Evolutionary conservation across 1,139 yeast genomes (phyloP), one percentile per base, ranked within the genome.

Genomic region (Lodderomyces oxycetoniae): DNA sequence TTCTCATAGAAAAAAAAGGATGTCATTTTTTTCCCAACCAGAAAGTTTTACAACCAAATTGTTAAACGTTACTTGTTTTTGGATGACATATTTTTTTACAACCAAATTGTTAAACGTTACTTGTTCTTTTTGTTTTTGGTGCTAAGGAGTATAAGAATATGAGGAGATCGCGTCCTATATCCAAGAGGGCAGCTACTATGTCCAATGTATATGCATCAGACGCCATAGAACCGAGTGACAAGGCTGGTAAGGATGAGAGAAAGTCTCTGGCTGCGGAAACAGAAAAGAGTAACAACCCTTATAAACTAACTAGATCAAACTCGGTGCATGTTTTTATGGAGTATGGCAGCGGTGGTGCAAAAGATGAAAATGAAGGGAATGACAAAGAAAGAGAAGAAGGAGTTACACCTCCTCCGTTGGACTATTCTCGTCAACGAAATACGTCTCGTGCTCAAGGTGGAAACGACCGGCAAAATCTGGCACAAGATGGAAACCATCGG

Each of bases 261-360:
- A 35, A 37, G 34, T 36, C n/a, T 8, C 23, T 9, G n/a, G n/a
- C n/a, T n/a, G n/a, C n/a, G 23, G 23, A 20, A 20, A 20, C 23
- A 20, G 23, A 9, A 8, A 20, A 20, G 23, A 9, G 8, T 20
- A n/a, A n/a, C n/a, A 30, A 28, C 7, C 42, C 38, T 3, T 41
- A 28, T 26, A 41, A 42, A 32, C 33, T 42, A 4, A 37, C 43
- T 8, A 26, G 46, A 21, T 37, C 46, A 9, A 35, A 28, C 14
- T 41, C 46, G 14, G 34, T 39, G 33, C 38, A 41, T 21, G 41
- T 41, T 4, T 40, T 39, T 21, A 34, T 33, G 28, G 45, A 41
- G 26, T 41, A 39, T 25, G 41, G 43, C 5, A 32, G 30, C 23
- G 24, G 30, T 13, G 19, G 13, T 17, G 15, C 21, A 12, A 24